Evolutionary conservation across 257 asterid species (phyloP).

Genomic region (Anisodus acutangulus): DNA sequence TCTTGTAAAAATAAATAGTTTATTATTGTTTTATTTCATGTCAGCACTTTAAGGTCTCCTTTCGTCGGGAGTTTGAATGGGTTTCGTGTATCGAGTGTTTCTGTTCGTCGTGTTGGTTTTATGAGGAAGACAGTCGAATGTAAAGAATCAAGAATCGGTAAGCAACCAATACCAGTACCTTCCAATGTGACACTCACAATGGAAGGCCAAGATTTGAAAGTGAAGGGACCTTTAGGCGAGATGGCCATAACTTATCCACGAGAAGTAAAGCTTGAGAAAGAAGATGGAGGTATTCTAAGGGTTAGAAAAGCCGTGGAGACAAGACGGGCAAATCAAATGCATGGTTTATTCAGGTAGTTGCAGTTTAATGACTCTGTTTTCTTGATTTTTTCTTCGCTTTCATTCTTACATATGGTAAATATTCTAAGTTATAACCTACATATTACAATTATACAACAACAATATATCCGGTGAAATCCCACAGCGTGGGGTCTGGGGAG

Average conservation of each 20-base stretch:
- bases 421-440: neutral
- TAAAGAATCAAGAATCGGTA: slow-evolving; percentile 96
- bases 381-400: neutral
- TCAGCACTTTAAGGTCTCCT: slow-evolving; percentile 56
- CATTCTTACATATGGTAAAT: slow-evolving; percentile 1
- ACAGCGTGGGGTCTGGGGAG: too few species aligned
- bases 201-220: slow-evolving; percentile 83
- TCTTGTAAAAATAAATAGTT: neutral
- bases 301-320: slow-evolving; percentile 79
- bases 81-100: slow-evolving; percentile 45
- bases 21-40: slow-evolving; percentile 15
- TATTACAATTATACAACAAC: neutral
- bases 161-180: slow-evolving; percentile 88
- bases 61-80: slow-evolving; percentile 58
- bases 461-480: too few species aligned
- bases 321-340: slow-evolving; percentile 96
- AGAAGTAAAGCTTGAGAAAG: slow-evolving; percentile 67
- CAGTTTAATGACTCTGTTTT: neutral
- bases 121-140: slow-evolving; percentile 67
- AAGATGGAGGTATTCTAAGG: slow-evolving; percentile 70
- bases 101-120: slow-evolving; percentile 40
- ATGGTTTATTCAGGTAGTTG: slow-evolving; percentile 84
- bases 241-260: slow-evolving; percentile 84
- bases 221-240: slow-evolving; percentile 94
- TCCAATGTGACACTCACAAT: slow-evolving; percentile 66